These are phyloP conservation scores for Candida dubliniensis DNA, from an alignment of 1,139 yeast species.

Conservation along the genomic window DNA sequence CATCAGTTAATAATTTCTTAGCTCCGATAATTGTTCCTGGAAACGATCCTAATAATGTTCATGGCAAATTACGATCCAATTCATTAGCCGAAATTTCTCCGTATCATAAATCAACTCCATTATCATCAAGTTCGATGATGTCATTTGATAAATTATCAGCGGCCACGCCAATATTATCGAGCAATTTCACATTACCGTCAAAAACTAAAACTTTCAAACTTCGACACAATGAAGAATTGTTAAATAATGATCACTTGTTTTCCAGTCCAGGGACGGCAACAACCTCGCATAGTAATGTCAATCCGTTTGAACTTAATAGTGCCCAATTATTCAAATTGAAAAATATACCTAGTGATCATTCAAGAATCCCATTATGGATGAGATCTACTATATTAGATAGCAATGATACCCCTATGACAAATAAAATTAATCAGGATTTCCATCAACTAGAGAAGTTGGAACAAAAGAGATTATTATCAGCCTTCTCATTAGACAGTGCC, in stretches of 20 bases:
- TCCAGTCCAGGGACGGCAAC: neutral
- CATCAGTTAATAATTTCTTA: slow-evolving; percentile 11
- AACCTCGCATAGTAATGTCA: neutral
- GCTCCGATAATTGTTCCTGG: slow-evolving; percentile 15
- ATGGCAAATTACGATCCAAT: slow-evolving; percentile 10
- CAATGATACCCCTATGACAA: slow-evolving; percentile 13
- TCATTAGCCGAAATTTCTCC: slow-evolving; percentile 12
- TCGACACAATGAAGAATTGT: slow-evolving; percentile 43
- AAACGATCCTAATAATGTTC: no score
- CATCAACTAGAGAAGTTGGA: slow-evolving; percentile 31
- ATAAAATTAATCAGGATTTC: slow-evolving; percentile 27
- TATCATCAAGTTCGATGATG: slow-evolving; percentile 6
- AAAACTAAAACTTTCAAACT: slow-evolving; percentile 31
- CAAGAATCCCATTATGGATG: slow-evolving; percentile 20
- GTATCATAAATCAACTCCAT: slow-evolving; percentile 4
- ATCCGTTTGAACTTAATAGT: neutral
- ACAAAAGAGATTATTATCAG: slow-evolving; percentile 32
- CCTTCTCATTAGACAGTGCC: slow-evolving; percentile 20
- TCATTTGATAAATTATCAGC: slow-evolving; percentile 6
- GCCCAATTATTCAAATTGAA: slow-evolving; percentile 12
- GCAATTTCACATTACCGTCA: slow-evolving; percentile 29
- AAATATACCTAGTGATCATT: slow-evolving; percentile 11
- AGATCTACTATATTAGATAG: slow-evolving; percentile 8
- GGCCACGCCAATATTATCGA: slow-evolving; percentile 27
- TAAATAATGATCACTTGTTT: slow-evolving; percentile 9